These are phyloP conservation scores for Dactylellina sp. DNA, from an alignment of 2,329 filamentous ascomycete genomes.

Conservation along the genomic window DNA sequence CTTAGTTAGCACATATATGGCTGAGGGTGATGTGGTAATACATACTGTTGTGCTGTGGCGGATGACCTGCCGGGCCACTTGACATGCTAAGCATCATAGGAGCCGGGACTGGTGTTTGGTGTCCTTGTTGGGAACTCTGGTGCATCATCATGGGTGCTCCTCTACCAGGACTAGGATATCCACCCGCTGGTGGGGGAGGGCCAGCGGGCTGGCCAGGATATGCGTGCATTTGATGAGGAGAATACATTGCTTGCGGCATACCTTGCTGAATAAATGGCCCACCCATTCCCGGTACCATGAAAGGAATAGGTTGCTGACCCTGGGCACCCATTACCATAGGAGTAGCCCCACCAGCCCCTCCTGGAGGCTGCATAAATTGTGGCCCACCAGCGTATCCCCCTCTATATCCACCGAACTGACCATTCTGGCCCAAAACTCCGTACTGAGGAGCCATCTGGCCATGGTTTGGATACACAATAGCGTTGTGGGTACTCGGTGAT, in stretches of 20 bases:
- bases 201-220: constrained; percentile 69
- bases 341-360: constrained; percentile 61
- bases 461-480: constrained; percentile 59
- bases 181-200: constrained; percentile 72
- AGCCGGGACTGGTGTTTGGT: constrained; percentile 74
- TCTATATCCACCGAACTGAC: constrained; percentile 58
- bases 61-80: constrained; percentile 79
- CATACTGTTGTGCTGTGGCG: constrained; percentile 76
- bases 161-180: constrained; percentile 88
- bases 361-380: constrained; percentile 55
- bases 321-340: constrained; percentile 83
- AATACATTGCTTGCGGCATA: constrained; percentile 78
- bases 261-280: constrained; percentile 72
- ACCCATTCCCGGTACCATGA: constrained; percentile 63
- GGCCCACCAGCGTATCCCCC: constrained; percentile 38
- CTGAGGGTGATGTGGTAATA: constrained; percentile 68
- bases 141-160: constrained; percentile 93
- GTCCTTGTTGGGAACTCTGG: constrained; percentile 89
- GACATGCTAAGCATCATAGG: constrained; percentile 79
- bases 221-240: constrained; percentile 78
- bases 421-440: constrained; percentile 56
- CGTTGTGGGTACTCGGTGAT: constrained; percentile 58
- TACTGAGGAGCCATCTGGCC: constrained; percentile 61
- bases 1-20: constrained; percentile 60
- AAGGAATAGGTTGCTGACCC: constrained; percentile 66